These are phyloP conservation scores for Zasmidium cellare DNA, from an alignment of 2,329 filamentous ascomycete species.

Conservation along the genomic window DNA sequence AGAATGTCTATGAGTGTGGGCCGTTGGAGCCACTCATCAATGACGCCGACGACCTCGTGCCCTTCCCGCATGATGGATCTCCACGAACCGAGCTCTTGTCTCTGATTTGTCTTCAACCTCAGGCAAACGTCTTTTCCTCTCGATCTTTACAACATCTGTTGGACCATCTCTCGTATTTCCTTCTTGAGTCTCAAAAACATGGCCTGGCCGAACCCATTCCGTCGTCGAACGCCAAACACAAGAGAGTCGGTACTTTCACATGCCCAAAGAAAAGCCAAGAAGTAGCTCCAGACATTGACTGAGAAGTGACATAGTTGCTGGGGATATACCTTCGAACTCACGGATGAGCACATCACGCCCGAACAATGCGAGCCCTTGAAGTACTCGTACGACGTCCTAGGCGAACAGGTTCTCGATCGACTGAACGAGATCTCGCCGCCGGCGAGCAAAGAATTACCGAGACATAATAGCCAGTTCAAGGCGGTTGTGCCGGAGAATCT, in stretches of 20 bases:
- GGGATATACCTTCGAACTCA: conserved; percentile 71
- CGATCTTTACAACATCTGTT: too few species aligned
- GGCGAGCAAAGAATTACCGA: conserved; percentile 39
- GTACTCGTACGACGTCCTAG: conserved; percentile 67
- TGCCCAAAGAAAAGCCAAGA: conserved; percentile 17
- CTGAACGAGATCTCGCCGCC: conserved; percentile 62
- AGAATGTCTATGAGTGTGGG: background rate
- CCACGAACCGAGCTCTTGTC: background rate
- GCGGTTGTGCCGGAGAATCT: background rate
- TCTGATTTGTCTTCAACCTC: background rate
- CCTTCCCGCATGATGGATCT: background rate
- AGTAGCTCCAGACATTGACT: conserved; percentile 7
- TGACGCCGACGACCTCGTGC: background rate
- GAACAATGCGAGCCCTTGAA: conserved; percentile 62
- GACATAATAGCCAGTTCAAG: conserved; percentile 39
- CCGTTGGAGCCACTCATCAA: background rate
- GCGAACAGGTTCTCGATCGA: conserved; percentile 63
- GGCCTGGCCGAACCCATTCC: conserved; percentile 47
- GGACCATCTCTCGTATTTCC: too few species aligned
- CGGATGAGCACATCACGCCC: conserved; percentile 60
- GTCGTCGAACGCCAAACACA: conserved; percentile 44
- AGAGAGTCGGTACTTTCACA: conserved; percentile 37
- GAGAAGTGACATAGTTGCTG: conserved; percentile 48
- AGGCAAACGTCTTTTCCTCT: too few species aligned
- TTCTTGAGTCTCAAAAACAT: conserved; percentile 28